Percentiles rank a stretch among this genome's conserved stretches.
Conservation (phyloP, 2,329 filamentous ascomycete genomes). For the Setomelanomma holmii region DNA sequence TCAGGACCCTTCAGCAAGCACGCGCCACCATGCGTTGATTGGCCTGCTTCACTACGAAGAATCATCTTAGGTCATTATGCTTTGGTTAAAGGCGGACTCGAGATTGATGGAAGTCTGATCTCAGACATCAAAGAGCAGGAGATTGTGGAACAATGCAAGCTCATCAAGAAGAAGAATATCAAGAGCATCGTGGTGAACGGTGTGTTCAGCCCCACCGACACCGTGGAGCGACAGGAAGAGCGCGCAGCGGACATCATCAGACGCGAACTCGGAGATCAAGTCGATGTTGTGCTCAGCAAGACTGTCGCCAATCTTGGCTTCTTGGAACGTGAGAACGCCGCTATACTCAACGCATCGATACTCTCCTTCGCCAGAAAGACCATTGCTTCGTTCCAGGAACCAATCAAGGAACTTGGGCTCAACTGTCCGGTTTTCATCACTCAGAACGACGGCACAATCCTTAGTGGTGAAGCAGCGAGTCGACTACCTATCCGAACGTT, state of each 20-base stretch:
- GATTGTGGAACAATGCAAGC: conserved; percentile 53
- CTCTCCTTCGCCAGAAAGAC: conserved; percentile 56
- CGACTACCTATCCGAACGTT: conserved; percentile 60
- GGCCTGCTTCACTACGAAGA: conserved; percentile 53
- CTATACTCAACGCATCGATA: conserved; percentile 59
- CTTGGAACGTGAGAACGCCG: conserved; percentile 60
- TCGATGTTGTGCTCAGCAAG: conserved; percentile 60
- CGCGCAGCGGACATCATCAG: conserved; percentile 57
- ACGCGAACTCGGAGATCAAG: conserved; percentile 52
- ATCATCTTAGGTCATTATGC: conserved; percentile 57
- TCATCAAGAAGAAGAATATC: conserved; percentile 54
- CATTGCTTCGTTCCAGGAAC: conserved; percentile 54
- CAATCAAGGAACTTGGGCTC: conserved; percentile 56
- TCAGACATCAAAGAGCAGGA: conserved; percentile 53
- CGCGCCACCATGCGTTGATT: conserved; percentile 60
- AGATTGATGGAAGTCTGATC: conserved; percentile 58
- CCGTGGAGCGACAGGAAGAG: conserved; percentile 60
- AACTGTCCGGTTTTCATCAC: conserved; percentile 59
- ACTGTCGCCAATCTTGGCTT: conserved; percentile 60
- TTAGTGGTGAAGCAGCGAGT: conserved; percentile 56
- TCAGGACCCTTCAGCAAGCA: conserved; percentile 57
- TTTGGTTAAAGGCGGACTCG: conserved; percentile 58
- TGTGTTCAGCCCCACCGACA: conserved; percentile 66
- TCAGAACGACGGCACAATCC: conserved; percentile 60
- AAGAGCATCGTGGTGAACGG: conserved; percentile 62